Evolutionary conservation across 257 asterid genomes (phyloP).

Genomic region (Solanum tarijense): DNA sequence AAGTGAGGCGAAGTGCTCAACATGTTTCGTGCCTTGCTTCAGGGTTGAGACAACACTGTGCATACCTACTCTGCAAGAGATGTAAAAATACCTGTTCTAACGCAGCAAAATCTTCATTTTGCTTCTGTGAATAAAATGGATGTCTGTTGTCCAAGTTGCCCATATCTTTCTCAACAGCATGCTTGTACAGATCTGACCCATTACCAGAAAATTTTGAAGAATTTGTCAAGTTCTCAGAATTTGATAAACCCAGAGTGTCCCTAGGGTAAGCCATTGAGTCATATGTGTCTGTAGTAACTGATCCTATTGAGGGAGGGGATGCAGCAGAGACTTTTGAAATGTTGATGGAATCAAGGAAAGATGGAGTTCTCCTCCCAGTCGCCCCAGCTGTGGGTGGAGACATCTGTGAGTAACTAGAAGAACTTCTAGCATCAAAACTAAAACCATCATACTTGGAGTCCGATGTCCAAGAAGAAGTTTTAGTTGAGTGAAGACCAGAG

Average conservation of each 20-base stretch:
- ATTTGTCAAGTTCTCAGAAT: slow-evolving; percentile 18
- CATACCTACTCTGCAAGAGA: neutral
- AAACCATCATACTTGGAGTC: slow-evolving; percentile 28
- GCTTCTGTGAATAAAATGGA: slow-evolving; percentile 43
- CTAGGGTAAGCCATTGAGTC: slow-evolving; percentile 45
- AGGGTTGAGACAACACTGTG: neutral
- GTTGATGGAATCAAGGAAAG: slow-evolving; percentile 85
- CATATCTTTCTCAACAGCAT: slow-evolving; percentile 18
- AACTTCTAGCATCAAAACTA: slow-evolving; percentile 32
- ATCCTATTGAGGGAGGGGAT: slow-evolving; percentile 26
- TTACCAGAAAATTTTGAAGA: slow-evolving; percentile 31
- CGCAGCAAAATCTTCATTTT: slow-evolving; percentile 83
- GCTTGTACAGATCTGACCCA: slow-evolving; percentile 39
- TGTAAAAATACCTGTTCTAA: slow-evolving; percentile 72
- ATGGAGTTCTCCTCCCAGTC: slow-evolving; percentile 54
- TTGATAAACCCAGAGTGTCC: slow-evolving; percentile 47
- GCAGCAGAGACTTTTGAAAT: slow-evolving; percentile 49
- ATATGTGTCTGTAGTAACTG: slow-evolving; percentile 31
- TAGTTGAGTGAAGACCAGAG: slow-evolving; percentile 21
- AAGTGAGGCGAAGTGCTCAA: neutral
- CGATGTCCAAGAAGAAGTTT: slow-evolving; percentile 35
- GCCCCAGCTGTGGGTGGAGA: slow-evolving; percentile 40
- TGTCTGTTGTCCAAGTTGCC: slow-evolving; percentile 31
- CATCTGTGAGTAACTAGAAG: slow-evolving; percentile 30
- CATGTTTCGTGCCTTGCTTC: neutral